phyloP scores from a whole-genome alignment of 2,329 filamentous ascomycete genomes.

The Aurifilum marmelostoma region DNA sequence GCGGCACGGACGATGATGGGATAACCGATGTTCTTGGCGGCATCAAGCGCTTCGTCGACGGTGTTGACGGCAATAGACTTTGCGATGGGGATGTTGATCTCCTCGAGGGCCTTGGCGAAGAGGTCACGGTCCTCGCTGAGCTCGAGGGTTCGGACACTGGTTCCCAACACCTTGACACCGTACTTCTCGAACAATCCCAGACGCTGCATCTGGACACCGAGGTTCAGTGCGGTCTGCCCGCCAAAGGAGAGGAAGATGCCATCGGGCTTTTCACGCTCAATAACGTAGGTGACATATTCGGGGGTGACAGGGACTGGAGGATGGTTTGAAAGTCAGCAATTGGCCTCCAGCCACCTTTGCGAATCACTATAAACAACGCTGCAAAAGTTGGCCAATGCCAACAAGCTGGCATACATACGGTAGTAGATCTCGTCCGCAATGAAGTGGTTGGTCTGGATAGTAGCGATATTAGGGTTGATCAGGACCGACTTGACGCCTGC shows the following conservation, averaged over 20 bases:
- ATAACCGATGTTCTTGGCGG: constrained; percentile 86
- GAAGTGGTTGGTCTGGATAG: constrained; percentile 95
- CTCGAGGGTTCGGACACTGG: constrained; percentile 91
- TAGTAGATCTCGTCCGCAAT: constrained; percentile 98
- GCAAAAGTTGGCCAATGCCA: constrained; percentile 17
- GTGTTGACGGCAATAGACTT: constrained; percentile 92
- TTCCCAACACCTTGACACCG: constrained; percentile 93
- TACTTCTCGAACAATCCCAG: constrained; percentile 95
- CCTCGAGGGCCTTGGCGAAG: constrained; percentile 92
- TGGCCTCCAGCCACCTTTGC: background rate
- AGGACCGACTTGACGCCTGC: constrained; percentile 88
- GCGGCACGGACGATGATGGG: constrained; percentile 98
- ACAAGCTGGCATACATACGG: constrained; percentile 38
- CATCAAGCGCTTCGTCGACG: constrained; percentile 87
- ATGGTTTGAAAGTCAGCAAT: constrained; percentile 11
- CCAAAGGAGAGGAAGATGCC: constrained; percentile 97
- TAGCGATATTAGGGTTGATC: constrained; percentile 98
- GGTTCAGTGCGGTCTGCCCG: constrained; percentile 94
- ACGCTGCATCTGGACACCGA: constrained; percentile 96
- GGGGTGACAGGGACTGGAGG: constrained; percentile 78
- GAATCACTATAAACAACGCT: background rate
- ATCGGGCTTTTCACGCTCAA: constrained; percentile 93
- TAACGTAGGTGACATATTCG: constrained; percentile 97
- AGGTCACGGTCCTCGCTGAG: constrained; percentile 94
- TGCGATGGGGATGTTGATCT: constrained; percentile 97